phyloP scores from a whole-genome alignment of 78 protist genomes.

The Diacronema lutheri region DNA sequence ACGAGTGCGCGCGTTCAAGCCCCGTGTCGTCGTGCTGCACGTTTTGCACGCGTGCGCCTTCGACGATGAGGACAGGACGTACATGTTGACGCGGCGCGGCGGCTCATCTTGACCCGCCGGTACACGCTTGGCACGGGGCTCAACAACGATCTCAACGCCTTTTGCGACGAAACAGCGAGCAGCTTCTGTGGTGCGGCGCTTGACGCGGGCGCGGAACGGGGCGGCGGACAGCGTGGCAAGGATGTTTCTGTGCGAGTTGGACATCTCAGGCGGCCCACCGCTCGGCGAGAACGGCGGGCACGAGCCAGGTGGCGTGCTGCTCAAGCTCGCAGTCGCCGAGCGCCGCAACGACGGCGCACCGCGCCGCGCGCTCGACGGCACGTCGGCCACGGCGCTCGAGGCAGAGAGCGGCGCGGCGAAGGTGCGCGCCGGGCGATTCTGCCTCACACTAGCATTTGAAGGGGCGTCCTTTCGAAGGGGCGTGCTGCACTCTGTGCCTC shows the following conservation, averaged over 20 bases:
- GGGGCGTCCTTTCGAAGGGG: too few species aligned
- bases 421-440: too few species aligned
- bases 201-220: not conserved
- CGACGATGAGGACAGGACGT: not conserved
- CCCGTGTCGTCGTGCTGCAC: conserved; percentile 46
- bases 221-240: not conserved
- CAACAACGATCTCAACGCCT: conserved; percentile 60
- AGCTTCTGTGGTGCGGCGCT: conserved; percentile 14
- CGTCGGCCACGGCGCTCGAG: too few species aligned
- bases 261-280: not conserved
- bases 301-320: not conserved
- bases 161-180: conserved; percentile 25
- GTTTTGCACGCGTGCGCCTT: conserved; percentile 40
- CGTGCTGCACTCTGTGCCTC: too few species aligned
- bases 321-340: too few species aligned
- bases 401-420: too few species aligned
- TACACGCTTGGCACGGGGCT: conserved; percentile 9
- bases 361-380: too few species aligned
- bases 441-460: too few species aligned
- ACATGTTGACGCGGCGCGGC: conserved; percentile 30
- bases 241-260: not conserved
- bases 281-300: not conserved
- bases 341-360: too few species aligned
- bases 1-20: conserved; percentile 14
- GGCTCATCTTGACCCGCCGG: conserved; percentile 49